Percentiles rank a stretch among this genome's conserved stretches.
These are phyloP conservation scores for Metschnikowia dekortorum DNA, from an alignment of 805 yeast genomes.

Conservation along the genomic window DNA sequence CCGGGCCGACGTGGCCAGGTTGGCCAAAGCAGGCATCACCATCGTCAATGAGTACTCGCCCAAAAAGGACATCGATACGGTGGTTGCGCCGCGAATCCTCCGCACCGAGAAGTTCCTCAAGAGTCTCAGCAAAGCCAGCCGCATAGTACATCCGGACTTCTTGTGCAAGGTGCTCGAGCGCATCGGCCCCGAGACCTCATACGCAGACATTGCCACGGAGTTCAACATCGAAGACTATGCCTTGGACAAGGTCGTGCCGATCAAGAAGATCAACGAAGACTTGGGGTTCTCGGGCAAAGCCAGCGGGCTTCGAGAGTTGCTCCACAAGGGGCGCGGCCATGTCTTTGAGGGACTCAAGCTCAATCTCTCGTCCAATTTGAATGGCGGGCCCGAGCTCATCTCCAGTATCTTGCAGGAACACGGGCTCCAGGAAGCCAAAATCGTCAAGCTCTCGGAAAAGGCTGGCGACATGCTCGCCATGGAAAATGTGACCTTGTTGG, in stretches of 20 bases:
- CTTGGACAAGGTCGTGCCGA: slow-evolving; percentile 29
- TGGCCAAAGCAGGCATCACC: slow-evolving; percentile 55
- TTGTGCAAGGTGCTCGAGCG: slow-evolving; percentile 11
- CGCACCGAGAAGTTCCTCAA: slow-evolving; percentile 84
- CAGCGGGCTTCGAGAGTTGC: slow-evolving; percentile 10
- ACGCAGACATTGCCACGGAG: slow-evolving; percentile 16
- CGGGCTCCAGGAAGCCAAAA: slow-evolving; percentile 38
- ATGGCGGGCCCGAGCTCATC: slow-evolving; percentile 57
- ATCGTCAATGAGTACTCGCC: slow-evolving; percentile 40
- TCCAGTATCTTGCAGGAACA: slow-evolving; percentile 56
- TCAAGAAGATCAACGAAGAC: slow-evolving; percentile 30
- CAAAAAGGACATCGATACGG: slow-evolving; percentile 38
- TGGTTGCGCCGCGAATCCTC: slow-evolving; percentile 76
- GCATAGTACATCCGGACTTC: slow-evolving; percentile 54
- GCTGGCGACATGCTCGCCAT: slow-evolving; percentile 14
- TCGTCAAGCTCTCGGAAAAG: slow-evolving; percentile 19
- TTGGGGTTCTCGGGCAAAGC: slow-evolving; percentile 18
- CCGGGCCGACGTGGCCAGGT: slow-evolving; percentile 38
- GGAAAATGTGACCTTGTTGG: slow-evolving; percentile 18
- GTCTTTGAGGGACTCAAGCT: slow-evolving; percentile 49
- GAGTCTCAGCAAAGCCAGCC: slow-evolving; percentile 55
- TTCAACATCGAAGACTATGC: slow-evolving; percentile 28
- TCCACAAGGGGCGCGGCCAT: slow-evolving; percentile 3
- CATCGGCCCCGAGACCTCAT: slow-evolving; percentile 35
- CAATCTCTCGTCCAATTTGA: slow-evolving; percentile 52